Evolutionary conservation across 2,329 filamentous ascomycete genomes (phyloP).

Genomic region (Diaporthe sp.): DNA sequence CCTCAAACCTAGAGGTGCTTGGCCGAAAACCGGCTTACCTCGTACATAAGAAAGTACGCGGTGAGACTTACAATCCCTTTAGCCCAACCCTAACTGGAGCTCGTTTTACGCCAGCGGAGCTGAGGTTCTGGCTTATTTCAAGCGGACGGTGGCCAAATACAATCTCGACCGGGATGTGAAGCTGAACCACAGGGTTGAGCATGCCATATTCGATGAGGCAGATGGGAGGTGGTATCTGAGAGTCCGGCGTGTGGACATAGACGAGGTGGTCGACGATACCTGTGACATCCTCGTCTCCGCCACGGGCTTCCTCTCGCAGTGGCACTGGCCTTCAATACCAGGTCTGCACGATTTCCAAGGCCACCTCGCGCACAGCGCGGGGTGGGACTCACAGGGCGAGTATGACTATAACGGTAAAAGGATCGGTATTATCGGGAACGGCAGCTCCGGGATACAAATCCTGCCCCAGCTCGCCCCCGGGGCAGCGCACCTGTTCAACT

Average conservation of each 20-base stretch:
- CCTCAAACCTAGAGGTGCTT: slow-evolving; percentile 60
- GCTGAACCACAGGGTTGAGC: slow-evolving; percentile 66
- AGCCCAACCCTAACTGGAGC: slow-evolving; percentile 67
- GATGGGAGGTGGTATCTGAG: slow-evolving; percentile 68
- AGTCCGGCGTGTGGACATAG: slow-evolving; percentile 51
- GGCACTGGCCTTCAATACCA: slow-evolving; percentile 71
- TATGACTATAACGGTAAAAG: slow-evolving; percentile 28
- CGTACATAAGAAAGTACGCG: not conserved
- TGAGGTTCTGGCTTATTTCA: slow-evolving; percentile 76
- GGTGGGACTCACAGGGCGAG: slow-evolving; percentile 22
- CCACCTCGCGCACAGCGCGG: slow-evolving; percentile 31
- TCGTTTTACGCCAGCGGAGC: slow-evolving; percentile 74
- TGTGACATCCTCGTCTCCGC: slow-evolving; percentile 71
- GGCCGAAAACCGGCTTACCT: not conserved
- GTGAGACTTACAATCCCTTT: not conserved
- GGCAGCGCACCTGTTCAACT: slow-evolving; percentile 68
- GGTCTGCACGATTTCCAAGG: slow-evolving; percentile 31
- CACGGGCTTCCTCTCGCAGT: slow-evolving; percentile 75
- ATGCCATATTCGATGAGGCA: slow-evolving; percentile 66
- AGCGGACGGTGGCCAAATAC: slow-evolving; percentile 71
- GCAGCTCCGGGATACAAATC: slow-evolving; percentile 45
- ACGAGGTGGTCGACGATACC: slow-evolving; percentile 60
- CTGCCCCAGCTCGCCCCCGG: slow-evolving; percentile 47
- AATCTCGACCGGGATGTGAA: slow-evolving; percentile 70
- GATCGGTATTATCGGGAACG: slow-evolving; percentile 34